Percentiles rank a stretch among this genome's conserved stretches.
These are phyloP conservation scores for Ricinus communis DNA, from an alignment of 345 rosid species.

Conservation along the genomic window DNA sequence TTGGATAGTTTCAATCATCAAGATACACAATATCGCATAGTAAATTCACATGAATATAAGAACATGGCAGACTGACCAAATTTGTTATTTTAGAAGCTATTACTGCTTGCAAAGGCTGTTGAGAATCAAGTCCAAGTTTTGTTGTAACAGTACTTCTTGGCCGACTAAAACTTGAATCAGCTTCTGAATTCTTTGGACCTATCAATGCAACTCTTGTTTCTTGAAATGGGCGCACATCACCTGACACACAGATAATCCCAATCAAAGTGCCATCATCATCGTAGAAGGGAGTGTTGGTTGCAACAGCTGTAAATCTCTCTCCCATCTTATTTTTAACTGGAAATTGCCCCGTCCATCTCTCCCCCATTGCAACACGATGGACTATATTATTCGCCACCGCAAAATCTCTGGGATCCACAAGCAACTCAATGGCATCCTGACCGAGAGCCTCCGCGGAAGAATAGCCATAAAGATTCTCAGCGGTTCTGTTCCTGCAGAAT, in stretches of 20 bases:
- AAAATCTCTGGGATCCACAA: constrained; percentile 63
- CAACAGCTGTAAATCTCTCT: constrained; percentile 56
- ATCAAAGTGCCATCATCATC: constrained; percentile 71
- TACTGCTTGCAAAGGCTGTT: constrained; percentile 85
- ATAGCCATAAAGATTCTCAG: constrained; percentile 83
- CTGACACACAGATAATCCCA: constrained; percentile 77
- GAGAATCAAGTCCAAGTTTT: constrained; percentile 87
- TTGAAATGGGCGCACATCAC: constrained; percentile 53
- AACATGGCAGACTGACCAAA: constrained; percentile 63
- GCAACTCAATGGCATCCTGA: constrained; percentile 60
- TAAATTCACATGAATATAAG: constrained; percentile 19
- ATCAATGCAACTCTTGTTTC: constrained; percentile 35
- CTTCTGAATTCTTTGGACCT: constrained; percentile 40
- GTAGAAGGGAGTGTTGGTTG: constrained; percentile 70
- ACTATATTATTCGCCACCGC: constrained; percentile 50
- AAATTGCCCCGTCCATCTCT: constrained; percentile 90
- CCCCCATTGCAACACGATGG: constrained; percentile 56
- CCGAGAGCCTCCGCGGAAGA: constrained; percentile 80
- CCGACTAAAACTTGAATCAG: constrained; percentile 49
- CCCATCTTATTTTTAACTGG: constrained; percentile 77
- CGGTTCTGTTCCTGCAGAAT: constrained; percentile 75
- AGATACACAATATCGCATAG: constrained; percentile 20
- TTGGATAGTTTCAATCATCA: constrained; percentile 31
- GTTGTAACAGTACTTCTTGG: constrained; percentile 47
- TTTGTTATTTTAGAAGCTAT: constrained; percentile 88